Conservation (phyloP, 306 rosid species). For the Calophaca sinica region DNA sequence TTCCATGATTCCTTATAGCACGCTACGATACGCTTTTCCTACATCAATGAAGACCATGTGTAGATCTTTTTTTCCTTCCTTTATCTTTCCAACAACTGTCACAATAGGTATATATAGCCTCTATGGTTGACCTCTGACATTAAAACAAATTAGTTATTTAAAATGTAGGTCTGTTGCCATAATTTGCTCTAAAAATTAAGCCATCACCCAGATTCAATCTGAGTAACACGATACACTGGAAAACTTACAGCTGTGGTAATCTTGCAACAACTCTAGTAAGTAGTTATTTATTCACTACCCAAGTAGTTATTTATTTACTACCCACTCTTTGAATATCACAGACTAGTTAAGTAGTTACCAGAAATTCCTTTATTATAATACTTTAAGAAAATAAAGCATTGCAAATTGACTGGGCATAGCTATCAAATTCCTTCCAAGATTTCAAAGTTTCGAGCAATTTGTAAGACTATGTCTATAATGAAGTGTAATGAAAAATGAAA, state of each 20-base stretch:
- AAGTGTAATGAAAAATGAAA: constrained; percentile 20
- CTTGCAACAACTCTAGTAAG: background rate
- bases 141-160: background rate
- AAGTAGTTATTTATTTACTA: too few relatives aligned
- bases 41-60: too few relatives aligned
- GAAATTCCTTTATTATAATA: background rate
- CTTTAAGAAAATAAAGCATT: background rate
- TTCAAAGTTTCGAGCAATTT: constrained; percentile 10
- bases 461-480: constrained; percentile 34
- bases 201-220: background rate
- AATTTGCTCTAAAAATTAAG: background rate
- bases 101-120: too few relatives aligned
- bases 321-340: background rate
- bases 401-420: constrained; percentile 1
- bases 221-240: too few relatives aligned
- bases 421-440: constrained; percentile 5
- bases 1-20: too few relatives aligned
- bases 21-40: too few relatives aligned
- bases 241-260: too few relatives aligned
- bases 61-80: too few relatives aligned
- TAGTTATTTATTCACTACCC: constrained; percentile 1
- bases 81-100: too few relatives aligned
- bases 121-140: too few relatives aligned
- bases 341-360: background rate
- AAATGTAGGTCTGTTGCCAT: background rate